phyloP scores from a whole-genome alignment of 2,329 filamentous ascomycete genomes.

The Mycocentrospora acerina region DNA sequence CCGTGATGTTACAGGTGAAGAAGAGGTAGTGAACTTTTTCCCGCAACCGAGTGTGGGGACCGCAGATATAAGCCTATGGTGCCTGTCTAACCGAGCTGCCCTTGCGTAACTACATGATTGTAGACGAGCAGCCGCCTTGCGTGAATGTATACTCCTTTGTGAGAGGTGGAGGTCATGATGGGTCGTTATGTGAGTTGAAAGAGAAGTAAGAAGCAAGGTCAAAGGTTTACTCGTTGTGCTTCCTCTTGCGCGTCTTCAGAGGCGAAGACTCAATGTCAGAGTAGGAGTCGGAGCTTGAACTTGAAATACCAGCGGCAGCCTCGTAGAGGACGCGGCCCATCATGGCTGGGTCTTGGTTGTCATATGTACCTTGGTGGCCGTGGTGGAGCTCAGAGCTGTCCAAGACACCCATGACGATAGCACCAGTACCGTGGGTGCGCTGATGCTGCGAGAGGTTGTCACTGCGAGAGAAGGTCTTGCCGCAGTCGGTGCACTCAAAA shows the following conservation, averaged over 20 bases:
- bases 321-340: constrained; percentile 44
- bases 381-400: constrained; percentile 63
- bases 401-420: constrained; percentile 86
- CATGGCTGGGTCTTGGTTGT: constrained; percentile 39
- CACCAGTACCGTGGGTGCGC: constrained; percentile 86
- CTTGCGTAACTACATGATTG: constrained; percentile 34
- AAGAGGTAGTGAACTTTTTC: constrained; percentile 30
- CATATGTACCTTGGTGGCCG: constrained; percentile 47
- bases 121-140: constrained; percentile 30
- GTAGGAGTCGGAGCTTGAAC: constrained; percentile 36
- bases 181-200: constrained; percentile 34
- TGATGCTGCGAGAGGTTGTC: constrained; percentile 97
- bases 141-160: constrained; percentile 30
- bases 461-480: constrained; percentile 98
- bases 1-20: constrained; percentile 26
- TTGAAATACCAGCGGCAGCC: constrained; percentile 40
- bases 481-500: constrained; percentile 95
- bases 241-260: constrained; percentile 72
- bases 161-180: constrained; percentile 37
- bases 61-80: constrained; percentile 26
- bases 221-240: constrained; percentile 59
- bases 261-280: constrained; percentile 43
- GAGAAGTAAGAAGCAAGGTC: constrained; percentile 14
- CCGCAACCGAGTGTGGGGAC: constrained; percentile 17
- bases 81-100: constrained; percentile 37